Evolutionary conservation across 768 basidiomycete species (phyloP), one percentile per base, ranked within the genome.

Genomic region (Fistulinella prunicolor): DNA sequence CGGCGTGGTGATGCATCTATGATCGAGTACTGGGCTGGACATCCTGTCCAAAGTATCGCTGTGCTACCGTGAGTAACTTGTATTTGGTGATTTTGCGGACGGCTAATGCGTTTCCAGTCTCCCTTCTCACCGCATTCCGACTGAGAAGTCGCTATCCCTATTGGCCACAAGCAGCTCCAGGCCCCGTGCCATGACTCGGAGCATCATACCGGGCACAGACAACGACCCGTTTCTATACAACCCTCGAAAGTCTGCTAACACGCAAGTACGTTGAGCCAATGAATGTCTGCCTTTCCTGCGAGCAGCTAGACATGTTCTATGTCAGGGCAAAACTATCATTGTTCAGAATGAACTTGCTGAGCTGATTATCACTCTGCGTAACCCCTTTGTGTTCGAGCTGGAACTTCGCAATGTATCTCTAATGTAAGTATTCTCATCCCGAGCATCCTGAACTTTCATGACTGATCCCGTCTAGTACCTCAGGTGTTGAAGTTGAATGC

Each of bases 161-260:
- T 64, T 89, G 22, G 69, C 73, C 16, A 61, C 74, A 41, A 69
- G 65, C 40, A 46, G 57, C 35, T 71, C 70, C 10, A 70, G 70
- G 21, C 43, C 74, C 0, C 68, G 66, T 17, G 70, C 72, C 40
- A 56, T 72, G 3, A n/a, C n/a, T n/a, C n/a, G n/a, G n/a, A 70
- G 68, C 22, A 75, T 83, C 3, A 72, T 85, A 40, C 66, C 86
- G 4, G 70, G 74, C 36, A 83, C 83, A 4, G 71, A 73, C 24
- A 79, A 76, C 19, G 88, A 94, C 63, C 86, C 89, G 1, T 97
- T 97, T 69, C 70, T 98, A 48, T 96, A 96, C 64, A 94, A 97
- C 64, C 95, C 95, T 2, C 75, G 94, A 48, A 83, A 79, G 60
- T 67, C 77, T 7, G 66, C 72, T 35, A 70, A 74, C 24, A 73